phyloP scores from a whole-genome alignment of 192 early-diverging fungal species.

The Funneliformis geosporum region DNA sequence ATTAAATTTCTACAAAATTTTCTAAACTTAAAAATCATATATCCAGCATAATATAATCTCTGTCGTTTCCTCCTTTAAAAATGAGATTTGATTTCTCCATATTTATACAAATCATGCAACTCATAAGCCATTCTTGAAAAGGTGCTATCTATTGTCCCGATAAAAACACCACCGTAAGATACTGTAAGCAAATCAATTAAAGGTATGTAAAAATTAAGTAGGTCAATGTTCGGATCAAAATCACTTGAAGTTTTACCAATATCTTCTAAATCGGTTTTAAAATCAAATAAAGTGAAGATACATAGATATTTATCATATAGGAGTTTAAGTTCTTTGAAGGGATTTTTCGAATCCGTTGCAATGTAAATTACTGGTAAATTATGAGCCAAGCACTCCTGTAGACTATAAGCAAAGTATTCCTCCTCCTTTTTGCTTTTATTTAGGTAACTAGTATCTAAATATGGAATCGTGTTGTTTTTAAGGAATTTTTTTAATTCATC shows the following conservation, averaged over 20 bases:
- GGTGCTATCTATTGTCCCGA: neutral
- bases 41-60: too few species aligned
- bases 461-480: neutral
- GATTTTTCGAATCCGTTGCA: neutral
- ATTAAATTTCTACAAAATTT: too few species aligned
- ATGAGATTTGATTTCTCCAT: too few species aligned
- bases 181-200: neutral
- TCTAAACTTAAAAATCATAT: too few species aligned
- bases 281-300: neutral
- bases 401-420: neutral
- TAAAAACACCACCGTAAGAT: neutral
- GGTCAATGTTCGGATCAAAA: neutral
- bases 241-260: neutral
- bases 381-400: neutral
- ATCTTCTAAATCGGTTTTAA: neutral
- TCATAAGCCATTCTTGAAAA: neutral
- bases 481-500: neutral
- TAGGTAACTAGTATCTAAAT: too few species aligned
- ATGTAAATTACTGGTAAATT: neutral
- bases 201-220: neutral
- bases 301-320: neutral
- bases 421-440: too few species aligned
- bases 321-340: neutral
- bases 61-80: too few species aligned
- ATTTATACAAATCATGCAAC: neutral